Base-by-base conservation (phyloP, 805 yeast species). In the Yamadazyma paraphyllophila region DNA sequence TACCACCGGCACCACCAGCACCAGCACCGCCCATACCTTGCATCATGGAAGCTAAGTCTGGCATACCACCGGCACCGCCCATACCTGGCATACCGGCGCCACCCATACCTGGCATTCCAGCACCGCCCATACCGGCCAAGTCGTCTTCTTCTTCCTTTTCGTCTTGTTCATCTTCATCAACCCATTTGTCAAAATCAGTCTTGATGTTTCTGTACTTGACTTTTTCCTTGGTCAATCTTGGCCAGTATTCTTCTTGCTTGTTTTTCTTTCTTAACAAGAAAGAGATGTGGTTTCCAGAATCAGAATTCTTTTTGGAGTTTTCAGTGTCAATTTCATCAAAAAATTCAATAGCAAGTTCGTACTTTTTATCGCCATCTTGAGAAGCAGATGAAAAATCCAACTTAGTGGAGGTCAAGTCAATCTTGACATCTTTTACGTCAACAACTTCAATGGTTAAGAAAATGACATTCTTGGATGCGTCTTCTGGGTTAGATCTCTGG, bases 181-280 rank as follows among this genome's bases (percentile, higher is more conserved):
- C 96, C 99, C 99, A 92, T 67, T 84, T 88, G 72, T 91, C 96
- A 62, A 92, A 92, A 62, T 92, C 98, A 11, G 99, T 92, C 74
- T 88, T 87, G 63, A 92, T 80, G 67, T 79, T 88, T 53, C 83
- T 88, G 50, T 77, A 79, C 63, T 83, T 89, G 60, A 78, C 75
- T 73, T 90, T 88, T 58, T 86, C 91, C 69, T 90, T 91, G 46
- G 91, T 85, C 63, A 92, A 77, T 62, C 98, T 81, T 56, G 99
- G 98, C 99, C 99, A 92, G 76, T 68, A 92, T 62, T 90, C 97
- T 47, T 72, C 80, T 55, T 79, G 74, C 16, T 76, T 63, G 45
- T 78, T 80, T 61, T 79, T 78, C 79, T 94, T 88, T 70, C 85
- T 76, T 53, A 91, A 63, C 43, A 83, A 76, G 50, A 88, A 78